Evolutionary conservation across 495 filamentous ascomycete genomes (phyloP), one percentile per base, ranked within the genome.

Genomic region (Aspergillus cristatus): DNA sequence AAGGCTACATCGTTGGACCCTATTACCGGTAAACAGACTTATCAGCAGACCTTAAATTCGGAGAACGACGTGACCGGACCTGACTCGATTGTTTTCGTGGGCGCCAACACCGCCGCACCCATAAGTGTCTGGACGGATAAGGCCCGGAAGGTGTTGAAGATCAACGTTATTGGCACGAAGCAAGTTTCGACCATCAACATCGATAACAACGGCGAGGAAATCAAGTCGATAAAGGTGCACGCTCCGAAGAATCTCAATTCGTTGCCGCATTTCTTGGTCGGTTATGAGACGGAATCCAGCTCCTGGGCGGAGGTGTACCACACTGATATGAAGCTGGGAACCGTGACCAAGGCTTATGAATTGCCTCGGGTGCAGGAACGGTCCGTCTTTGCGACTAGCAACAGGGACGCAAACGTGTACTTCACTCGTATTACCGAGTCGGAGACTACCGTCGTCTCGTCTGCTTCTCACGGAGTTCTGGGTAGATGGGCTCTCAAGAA

Each of bases 281-380:
- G 95, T 42, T 91, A 74, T 55, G 74, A 80, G 50, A 85, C 85
- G 1, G 59, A 60, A 3, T 70, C 66, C 11, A 76, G 76, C 12
- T 81, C 88, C 51, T 85, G 79, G 68, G 88, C 84, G 4, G 84
- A 91, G 43, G 82, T 95, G 18, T 96, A 79, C 53, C 86, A 91
- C 46, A 69, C 91, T 46, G 74, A 94, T 47, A 51, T 83, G 36
- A 74, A 75, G 53, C 74, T 70, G n/a, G 68, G 65, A 17, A 66
- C 59, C 5, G 71, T 89, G 20, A 70, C 65, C 1, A 85, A 85
- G 53, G 80, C 81, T 1, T 94, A 94, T 50, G 68, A 74, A 17
- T 67, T 96, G 28, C 83, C 87, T 2, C 72, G 74, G 24, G 40
- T 85, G 16, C 50, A 71, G 16, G 84, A 82, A 5, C 66, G 66